Evolutionary conservation across 768 basidiomycete species (phyloP), one percentile per base, ranked within the genome.

Genomic region (Phallus indusiatus): DNA sequence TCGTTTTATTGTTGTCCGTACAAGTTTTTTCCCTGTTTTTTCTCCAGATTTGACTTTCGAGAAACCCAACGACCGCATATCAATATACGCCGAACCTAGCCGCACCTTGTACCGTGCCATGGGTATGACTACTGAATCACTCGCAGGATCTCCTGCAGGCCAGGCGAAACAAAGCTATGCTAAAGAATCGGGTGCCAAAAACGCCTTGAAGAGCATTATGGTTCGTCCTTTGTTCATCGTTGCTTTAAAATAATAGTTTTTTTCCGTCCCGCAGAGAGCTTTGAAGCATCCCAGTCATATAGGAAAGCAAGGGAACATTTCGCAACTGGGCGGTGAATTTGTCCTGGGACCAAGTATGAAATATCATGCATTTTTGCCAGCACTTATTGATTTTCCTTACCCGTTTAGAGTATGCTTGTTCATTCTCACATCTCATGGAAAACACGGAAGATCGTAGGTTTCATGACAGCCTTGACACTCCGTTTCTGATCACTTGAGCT

Each of bases 41-140:
- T 11, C 21, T 46, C 10, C 46, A 52, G 34, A 55, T 1, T 18
- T 14, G 67, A 60, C 47, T n/a, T 37, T 20, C 55, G 0, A 81
- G 81, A 80, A 55, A 71, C 65, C 0, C 80, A 82, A 0, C 70
- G 68, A 0, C 81, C 80, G 63, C 60, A 60, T 9, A 0, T 62
- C 66, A 24, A 78, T 90, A 24, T 90, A 82, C 66, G 82, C 86
- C 11, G 84, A 90, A 64, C 84, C 87, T 0, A 73, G 75, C 0
- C 76, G 85, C 4, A 67, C 72, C 22, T 70, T 91, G 0, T 90
- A 84, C 65, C 75, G 71, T 22, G 71, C 73, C 0, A 75, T 90
- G 0, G 86, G 84, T 1, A 81, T 90, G 76, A 80, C 76, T 2
- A 59, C 67, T 2, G 78, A 85, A 65, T 76, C 61, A 11, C 68